Evolutionary conservation across 345 rosid genomes (phyloP).

Genomic region (Ricinus communis): DNA sequence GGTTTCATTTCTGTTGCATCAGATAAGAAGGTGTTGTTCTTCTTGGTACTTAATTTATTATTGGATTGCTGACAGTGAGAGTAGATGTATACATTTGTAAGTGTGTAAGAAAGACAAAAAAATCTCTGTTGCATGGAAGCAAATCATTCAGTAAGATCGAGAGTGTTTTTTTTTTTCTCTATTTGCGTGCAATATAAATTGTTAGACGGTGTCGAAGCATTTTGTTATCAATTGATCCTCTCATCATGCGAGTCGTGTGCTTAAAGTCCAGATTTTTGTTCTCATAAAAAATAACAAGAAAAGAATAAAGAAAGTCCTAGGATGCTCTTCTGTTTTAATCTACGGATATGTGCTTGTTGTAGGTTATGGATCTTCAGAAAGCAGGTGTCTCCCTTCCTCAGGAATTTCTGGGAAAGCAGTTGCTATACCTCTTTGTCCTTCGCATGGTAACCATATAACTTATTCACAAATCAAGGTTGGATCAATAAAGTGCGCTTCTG

Average conservation of each 20-base stretch:
- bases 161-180: too few species aligned
- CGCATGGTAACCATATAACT: slow-evolving; percentile 27
- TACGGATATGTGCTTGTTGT: slow-evolving; percentile 16
- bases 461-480: slow-evolving; percentile 36
- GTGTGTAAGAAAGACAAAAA: too few species aligned
- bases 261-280: not conserved
- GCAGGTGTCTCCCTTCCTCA: slow-evolving; percentile 42
- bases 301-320: not conserved
- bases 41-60: too few species aligned
- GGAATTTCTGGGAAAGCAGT: slow-evolving; percentile 49
- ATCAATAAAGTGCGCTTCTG: slow-evolving; percentile 34
- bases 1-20: too few species aligned
- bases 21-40: too few species aligned
- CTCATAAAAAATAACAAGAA: not conserved
- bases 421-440: slow-evolving; percentile 36
- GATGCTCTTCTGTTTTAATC: not conserved
- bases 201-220: not conserved
- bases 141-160: not conserved
- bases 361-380: slow-evolving; percentile 59
- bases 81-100: too few species aligned
- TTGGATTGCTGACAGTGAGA: too few species aligned
- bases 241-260: not conserved
- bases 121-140: not conserved
- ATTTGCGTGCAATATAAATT: not conserved
- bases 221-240: not conserved